Evolutionary conservation across 2,329 filamentous ascomycete genomes (phyloP), one percentile per base, ranked within the genome.

Genomic region (Xenoacremonium recifei): DNA sequence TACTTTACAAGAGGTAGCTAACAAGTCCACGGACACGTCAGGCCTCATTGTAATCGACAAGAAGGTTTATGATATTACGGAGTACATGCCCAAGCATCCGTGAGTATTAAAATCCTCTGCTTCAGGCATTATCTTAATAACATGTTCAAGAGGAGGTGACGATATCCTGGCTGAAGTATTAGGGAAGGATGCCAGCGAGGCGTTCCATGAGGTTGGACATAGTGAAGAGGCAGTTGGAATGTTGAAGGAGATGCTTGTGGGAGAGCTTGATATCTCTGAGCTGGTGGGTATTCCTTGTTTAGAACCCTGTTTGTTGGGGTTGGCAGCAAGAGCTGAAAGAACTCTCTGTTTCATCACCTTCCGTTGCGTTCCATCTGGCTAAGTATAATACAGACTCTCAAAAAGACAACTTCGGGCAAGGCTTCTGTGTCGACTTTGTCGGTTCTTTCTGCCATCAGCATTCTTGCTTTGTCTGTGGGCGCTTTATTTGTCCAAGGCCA

Each of bases 181-280:
- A 4, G 43, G 39, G 13, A 39, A 42, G 20, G 39, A 42, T 18
- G 42, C 42, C 4, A 44, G 32, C 18, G 42, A 44, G 18, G 43
- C 35, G 19, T 45, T 45, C 25, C 43, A 45, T 18, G 43, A 42
- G 15, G 43, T 39, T 7, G 37, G 42, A 13, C 43, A 45, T 17
- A 45, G 43, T 7, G 35, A 32, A 6, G 39, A 45, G 31, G 43
- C 39, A 11, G 29, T 36, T 21, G 43, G 42, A 16, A 27, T 30
- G 11, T 18, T 42, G 21, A 41, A 17, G 30, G 40, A 21, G n/a
- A 19, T 45, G 18, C 27, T 32, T 21, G 30, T 45, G 25, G 43
- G 38, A 3, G 39, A 45, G 18, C 20, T 42, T 34, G 43, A 42
- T n/a, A 4, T 18, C 7, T 27, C 34, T 9, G 21, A 25, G n/a